Conservation (phyloP, 2,329 filamentous ascomycete species). For the Fusarium sp. region DNA sequence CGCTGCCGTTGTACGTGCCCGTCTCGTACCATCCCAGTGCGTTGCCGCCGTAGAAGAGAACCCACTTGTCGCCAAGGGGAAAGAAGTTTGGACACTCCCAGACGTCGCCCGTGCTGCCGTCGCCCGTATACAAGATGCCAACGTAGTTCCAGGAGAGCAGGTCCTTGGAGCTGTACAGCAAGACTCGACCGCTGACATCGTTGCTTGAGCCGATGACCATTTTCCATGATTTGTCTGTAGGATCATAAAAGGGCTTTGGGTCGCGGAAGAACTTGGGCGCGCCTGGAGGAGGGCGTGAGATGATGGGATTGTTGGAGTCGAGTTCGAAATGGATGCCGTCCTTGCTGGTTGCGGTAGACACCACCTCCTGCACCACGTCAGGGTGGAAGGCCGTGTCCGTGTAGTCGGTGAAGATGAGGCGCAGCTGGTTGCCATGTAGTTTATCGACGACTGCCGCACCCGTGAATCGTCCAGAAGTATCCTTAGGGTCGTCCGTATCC, state of each 20-base stretch:
- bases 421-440: slow-evolving; percentile 20
- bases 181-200: slow-evolving; percentile 30
- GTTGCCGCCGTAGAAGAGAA: slow-evolving; percentile 43
- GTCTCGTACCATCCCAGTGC: slow-evolving; percentile 38
- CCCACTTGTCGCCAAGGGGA: slow-evolving; percentile 44
- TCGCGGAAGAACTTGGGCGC: slow-evolving; percentile 39
- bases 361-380: slow-evolving; percentile 33
- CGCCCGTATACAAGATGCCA: slow-evolving; percentile 40
- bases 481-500: slow-evolving; percentile 18
- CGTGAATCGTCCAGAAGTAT: slow-evolving; percentile 41
- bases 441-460: slow-evolving; percentile 39
- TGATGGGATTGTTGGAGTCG: slow-evolving; percentile 29
- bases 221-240: slow-evolving; percentile 41
- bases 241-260: slow-evolving; percentile 42
- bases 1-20: slow-evolving; percentile 38
- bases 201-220: slow-evolving; percentile 38
- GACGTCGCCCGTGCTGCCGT: slow-evolving; percentile 39
- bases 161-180: slow-evolving; percentile 33
- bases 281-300: slow-evolving; percentile 29
- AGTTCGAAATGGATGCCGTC: slow-evolving; percentile 38
- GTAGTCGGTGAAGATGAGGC: slow-evolving; percentile 41
- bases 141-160: slow-evolving; percentile 38
- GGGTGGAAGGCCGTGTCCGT: slow-evolving; percentile 41
- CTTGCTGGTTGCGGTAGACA: slow-evolving; percentile 37
- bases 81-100: slow-evolving; percentile 47